Base-by-base conservation (phyloP, 352 stramenopile genomes). In the Globisporangium radiosum region DNA sequence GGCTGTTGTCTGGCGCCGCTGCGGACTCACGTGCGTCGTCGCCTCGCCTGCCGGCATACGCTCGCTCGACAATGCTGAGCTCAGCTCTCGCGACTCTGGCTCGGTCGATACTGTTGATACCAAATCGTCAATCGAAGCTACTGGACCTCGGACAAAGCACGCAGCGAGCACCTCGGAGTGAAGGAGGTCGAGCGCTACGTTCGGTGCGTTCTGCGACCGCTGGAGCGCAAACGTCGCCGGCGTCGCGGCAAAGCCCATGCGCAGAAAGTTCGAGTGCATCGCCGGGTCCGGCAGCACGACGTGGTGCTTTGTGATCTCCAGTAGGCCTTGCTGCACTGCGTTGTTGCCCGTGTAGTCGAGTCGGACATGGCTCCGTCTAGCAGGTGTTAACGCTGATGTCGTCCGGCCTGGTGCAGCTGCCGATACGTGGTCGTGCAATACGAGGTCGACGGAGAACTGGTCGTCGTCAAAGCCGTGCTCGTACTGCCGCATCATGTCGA, bases 401-500 rank as follows among this genome's bases (percentile, higher is more conserved):
- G 5, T 9, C 7, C 47, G 51, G 57, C 39, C 73, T 38, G 56
- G 54, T 87, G 56, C 59, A 33, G 25, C 25, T 33, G 25, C 25
- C 25, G 25, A 33, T 33, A 33, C 25, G 25, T 33, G 25, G 9
- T 87, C 81, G 39, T 90, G 81, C 50, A 94, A 65, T 25, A 92
- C 72, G 10, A 94, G 72, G 57, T 94, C 85, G 45, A 92, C 67
- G 2, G 76, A 90, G 55, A 94, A 94, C 6, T 85, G 65, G 7
- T 92, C 81, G 33, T 90, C 80, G 51, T 90, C 83, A 64, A 94
- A 94, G 10, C 75, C 82, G 50, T 88, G 71, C 44, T 92, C 81
- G 58, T 92, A 94, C 56, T 92, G 81, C 59, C 92, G 92, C 77
- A 92, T 91, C 57, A 94, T 65, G 55, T 94, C 85, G 5, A 94